Conservation (phyloP, 805 yeast species). For the Candida chauliodis region DNA sequence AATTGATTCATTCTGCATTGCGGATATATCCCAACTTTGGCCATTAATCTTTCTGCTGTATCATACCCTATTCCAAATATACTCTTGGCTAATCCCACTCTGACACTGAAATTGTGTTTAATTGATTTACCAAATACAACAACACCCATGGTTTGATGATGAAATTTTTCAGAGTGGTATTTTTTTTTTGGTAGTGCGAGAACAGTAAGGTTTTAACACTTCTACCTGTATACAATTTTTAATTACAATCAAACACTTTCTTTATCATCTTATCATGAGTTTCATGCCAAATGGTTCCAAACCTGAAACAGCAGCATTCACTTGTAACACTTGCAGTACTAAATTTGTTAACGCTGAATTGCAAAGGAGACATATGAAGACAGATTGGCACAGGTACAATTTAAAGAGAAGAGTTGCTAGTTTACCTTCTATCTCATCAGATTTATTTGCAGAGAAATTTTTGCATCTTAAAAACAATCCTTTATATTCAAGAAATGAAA, state of each 20-base stretch:
- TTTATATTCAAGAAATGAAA: conserved; percentile 10
- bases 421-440: conserved; percentile 69
- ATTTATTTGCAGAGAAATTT: conserved; percentile 68
- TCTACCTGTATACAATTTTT: not conserved
- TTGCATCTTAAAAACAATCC: conserved; percentile 23
- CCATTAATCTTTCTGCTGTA: conserved; percentile 73
- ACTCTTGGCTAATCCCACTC: conserved; percentile 67
- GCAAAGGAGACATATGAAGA: conserved; percentile 42
- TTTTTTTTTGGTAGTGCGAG: conserved; percentile 1
- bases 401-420: conserved; percentile 45
- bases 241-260: not conserved
- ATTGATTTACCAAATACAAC: conserved; percentile 44
- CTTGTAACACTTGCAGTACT: conserved; percentile 40
- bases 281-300: conserved; percentile 21
- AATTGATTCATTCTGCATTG: conserved; percentile 92
- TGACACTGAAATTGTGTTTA: conserved; percentile 39
- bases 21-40: conserved; percentile 89
- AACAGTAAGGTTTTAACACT: not conserved
- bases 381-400: conserved; percentile 46
- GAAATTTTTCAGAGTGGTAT: not conserved
- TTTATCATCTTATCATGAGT: too few species aligned
- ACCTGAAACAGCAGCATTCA: conserved; percentile 25
- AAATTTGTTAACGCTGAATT: conserved; percentile 35
- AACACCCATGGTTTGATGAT: conserved; percentile 31
- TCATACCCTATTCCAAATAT: conserved; percentile 83